Conservation (phyloP, 2,329 filamentous ascomycete genomes). For the Paecilomyces formosus region DNA sequence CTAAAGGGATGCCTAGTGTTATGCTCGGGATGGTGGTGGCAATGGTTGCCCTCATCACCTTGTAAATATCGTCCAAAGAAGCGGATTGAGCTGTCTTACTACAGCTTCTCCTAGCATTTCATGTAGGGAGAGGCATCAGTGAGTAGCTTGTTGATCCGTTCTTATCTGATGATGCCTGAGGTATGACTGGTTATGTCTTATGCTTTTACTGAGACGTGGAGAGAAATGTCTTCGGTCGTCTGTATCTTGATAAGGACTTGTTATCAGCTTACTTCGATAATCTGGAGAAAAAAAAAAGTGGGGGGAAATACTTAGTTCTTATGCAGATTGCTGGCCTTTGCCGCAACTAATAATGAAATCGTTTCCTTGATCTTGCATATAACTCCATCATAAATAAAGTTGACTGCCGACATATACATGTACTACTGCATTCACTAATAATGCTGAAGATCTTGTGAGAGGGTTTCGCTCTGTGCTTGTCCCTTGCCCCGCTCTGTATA, state of each 20-base stretch:
- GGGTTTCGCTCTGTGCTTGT: too few relatives aligned
- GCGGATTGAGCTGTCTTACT: not conserved
- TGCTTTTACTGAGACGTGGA: not conserved
- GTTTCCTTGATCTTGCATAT: not conserved
- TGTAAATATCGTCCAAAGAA: not conserved
- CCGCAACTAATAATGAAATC: not conserved
- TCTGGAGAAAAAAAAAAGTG: not conserved
- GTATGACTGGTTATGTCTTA: not conserved
- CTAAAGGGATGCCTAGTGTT: not conserved
- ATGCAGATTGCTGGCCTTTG: not conserved
- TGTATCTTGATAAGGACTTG: not conserved
- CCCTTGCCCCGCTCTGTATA: too few relatives aligned
- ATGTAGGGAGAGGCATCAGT: not conserved
- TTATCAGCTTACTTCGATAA: not conserved
- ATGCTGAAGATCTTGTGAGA: too few relatives aligned
- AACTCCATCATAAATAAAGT: too few relatives aligned
- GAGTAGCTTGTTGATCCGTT: not conserved
- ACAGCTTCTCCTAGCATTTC: not conserved
- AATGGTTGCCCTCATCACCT: not conserved
- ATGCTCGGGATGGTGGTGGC: not conserved
- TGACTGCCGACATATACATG: too few relatives aligned
- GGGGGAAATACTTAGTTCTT: not conserved
- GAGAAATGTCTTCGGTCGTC: not conserved
- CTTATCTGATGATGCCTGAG: not conserved
- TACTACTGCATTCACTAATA: too few relatives aligned